Evolutionary conservation across 2,329 filamentous ascomycete genomes (phyloP), one percentile per base, ranked within the genome.

Genomic region (Pseudogymnoascus sp.): DNA sequence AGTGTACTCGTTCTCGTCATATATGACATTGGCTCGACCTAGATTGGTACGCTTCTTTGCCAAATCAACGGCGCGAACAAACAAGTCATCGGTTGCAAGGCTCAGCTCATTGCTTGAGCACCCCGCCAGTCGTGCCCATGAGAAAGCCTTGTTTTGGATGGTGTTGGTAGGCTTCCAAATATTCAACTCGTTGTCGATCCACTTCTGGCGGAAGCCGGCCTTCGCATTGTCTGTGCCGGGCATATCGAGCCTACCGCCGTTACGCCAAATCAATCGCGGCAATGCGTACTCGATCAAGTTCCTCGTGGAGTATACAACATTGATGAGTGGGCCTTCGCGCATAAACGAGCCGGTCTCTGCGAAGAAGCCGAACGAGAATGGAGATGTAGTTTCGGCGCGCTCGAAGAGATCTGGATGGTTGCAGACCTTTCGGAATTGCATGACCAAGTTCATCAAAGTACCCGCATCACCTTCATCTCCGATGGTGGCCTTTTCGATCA

Each of bases 391-490:
- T 66, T 97, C 93, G 8, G 93, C 93, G 54, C 95, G 88, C 76
- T 99, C 93, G 70, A 99, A 99, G 36, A 99, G 78, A 77, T 99
- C 95, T 0, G 95, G 95, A 74, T 99, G 95, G 73, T 99, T 99
- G 79, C 95, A 99, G 64, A 99, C 95, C 78, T 99, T 99, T 71
- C 95, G 86, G 84, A 99, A 99, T 77, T 99, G 95, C 95, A 99
- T 99, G 67, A 99, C 95, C 68, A 99, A 81, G 76, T 99, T 99
- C 95, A 99, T 97, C 71, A 99, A 78, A 1, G 93, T 97, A 42
- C 93, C 93, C 37, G 91, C 96, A 73, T 97, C 95, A 70, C 93
- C 88, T 60, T 97, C 95, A 71, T 97, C 93, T 37, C 95, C 95
- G 69, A 95, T 84, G 1, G 93, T 93, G 1, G 91, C 92, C 82